A percentile compares a stretch with the other conserved stretches of the same genome.
These are phyloP conservation scores for Vitis hybrid DNA, from an alignment of 177 flowering plant species.

Conservation along the genomic window DNA sequence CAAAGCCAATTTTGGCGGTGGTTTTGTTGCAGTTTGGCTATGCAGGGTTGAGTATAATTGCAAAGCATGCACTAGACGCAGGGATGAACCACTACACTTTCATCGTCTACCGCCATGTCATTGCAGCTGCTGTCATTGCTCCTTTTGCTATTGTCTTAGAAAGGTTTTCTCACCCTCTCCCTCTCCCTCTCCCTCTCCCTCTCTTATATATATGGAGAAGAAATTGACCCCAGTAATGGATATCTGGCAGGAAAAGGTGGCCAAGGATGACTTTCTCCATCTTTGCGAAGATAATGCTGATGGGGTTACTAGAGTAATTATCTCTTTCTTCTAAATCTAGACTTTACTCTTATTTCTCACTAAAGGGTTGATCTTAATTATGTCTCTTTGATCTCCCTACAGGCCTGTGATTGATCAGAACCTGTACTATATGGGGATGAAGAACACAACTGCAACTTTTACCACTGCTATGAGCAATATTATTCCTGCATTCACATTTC, in stretches of 20 bases:
- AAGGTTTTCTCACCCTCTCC: constrained; percentile 25
- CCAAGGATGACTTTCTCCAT: constrained; percentile 30
- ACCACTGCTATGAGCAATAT: constrained; percentile 47
- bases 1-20: constrained; percentile 31
- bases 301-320: constrained; percentile 27
- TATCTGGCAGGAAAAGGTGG: constrained; percentile 8
- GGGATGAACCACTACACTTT: constrained; percentile 38
- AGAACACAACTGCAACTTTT: constrained; percentile 52
- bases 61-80: constrained; percentile 31
- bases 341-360: neutral
- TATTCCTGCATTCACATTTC: constrained; percentile 54
- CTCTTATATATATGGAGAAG: too few species aligned
- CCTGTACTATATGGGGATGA: constrained; percentile 52
- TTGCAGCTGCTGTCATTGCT: constrained; percentile 29
- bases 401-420: constrained; percentile 64
- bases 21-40: constrained; percentile 31
- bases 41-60: constrained; percentile 29
- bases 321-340: neutral
- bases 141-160: constrained; percentile 43
- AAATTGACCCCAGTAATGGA: too few species aligned
- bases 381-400: neutral
- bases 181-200: constrained; percentile 8
- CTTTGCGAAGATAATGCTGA: constrained; percentile 18
- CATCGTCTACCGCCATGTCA: constrained; percentile 29
- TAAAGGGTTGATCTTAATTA: neutral